Evolutionary conservation across 1,139 yeast species (phyloP).

Genomic region (Geotrichum aggregatum): DNA sequence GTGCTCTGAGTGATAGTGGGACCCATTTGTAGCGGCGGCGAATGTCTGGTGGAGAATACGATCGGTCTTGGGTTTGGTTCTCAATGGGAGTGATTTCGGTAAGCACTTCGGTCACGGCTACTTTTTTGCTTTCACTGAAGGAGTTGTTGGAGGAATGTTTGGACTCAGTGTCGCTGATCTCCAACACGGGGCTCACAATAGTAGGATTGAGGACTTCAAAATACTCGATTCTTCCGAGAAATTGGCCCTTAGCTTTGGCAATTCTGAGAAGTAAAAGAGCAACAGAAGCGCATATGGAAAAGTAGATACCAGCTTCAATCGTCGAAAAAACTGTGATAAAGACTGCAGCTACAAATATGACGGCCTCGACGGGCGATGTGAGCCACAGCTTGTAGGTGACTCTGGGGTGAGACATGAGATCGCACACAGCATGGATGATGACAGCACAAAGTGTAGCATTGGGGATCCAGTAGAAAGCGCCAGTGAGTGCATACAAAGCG

Average conservation of each 20-base stretch:
- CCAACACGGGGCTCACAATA: slow-evolving; percentile 26
- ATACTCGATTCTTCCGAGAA: slow-evolving; percentile 64
- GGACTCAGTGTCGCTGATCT: not conserved
- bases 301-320: slow-evolving; percentile 86
- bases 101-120: slow-evolving; percentile 26
- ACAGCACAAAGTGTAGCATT: slow-evolving; percentile 83
- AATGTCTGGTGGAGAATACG: not conserved
- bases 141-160: not conserved
- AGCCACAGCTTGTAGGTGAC: slow-evolving; percentile 73
- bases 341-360: slow-evolving; percentile 72
- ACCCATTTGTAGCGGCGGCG: slow-evolving; percentile 52
- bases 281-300: slow-evolving; percentile 79
- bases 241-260: slow-evolving; percentile 77
- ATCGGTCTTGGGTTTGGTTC: not conserved
- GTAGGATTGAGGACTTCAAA: slow-evolving; percentile 49
- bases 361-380: slow-evolving; percentile 69
- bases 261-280: slow-evolving; percentile 69
- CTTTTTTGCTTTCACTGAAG: not conserved
- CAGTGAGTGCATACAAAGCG: slow-evolving; percentile 79
- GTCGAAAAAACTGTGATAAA: slow-evolving; percentile 74
- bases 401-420: slow-evolving; percentile 69
- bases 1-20: slow-evolving; percentile 55
- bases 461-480: slow-evolving; percentile 83
- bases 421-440: slow-evolving; percentile 93
- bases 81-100: slow-evolving; percentile 7